These are phyloP conservation scores for Yamadazyma kitorensis DNA, from an alignment of 805 yeast species.

Conservation along the genomic window DNA sequence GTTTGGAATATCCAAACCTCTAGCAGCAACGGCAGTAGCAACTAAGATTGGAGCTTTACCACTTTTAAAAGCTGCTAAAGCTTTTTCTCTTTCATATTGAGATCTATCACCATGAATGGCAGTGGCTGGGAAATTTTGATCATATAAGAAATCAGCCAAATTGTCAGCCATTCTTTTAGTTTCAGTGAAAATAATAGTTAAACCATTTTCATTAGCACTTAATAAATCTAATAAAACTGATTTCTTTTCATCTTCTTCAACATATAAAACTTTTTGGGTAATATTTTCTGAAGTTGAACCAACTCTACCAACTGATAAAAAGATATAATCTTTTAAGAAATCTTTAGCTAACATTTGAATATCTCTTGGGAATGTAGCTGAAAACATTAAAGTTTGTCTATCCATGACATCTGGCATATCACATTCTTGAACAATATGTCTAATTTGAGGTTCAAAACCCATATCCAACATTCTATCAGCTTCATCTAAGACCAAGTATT, in stretches of 20 bases:
- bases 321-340: slow-evolving; percentile 92
- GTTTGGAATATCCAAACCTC: slow-evolving; percentile 99
- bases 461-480: slow-evolving; percentile 99
- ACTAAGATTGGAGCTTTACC: slow-evolving; percentile 94
- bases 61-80: slow-evolving; percentile 86
- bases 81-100: slow-evolving; percentile 96
- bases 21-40: slow-evolving; percentile 99
- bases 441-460: slow-evolving; percentile 99
- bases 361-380: slow-evolving; percentile 98
- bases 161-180: slow-evolving; percentile 98
- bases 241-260: slow-evolving; percentile 91
- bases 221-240: slow-evolving; percentile 83
- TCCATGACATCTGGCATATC: slow-evolving; percentile 92
- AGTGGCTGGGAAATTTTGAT: slow-evolving; percentile 92
- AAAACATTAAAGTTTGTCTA: slow-evolving; percentile 97
- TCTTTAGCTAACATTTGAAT: slow-evolving; percentile 97
- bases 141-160: slow-evolving; percentile 85
- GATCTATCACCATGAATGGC: slow-evolving; percentile 99
- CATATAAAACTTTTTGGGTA: slow-evolving; percentile 89
- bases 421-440: slow-evolving; percentile 96
- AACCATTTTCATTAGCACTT: slow-evolving; percentile 73
- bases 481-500: slow-evolving; percentile 94
- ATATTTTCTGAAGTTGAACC: slow-evolving; percentile 99
- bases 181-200: slow-evolving; percentile 94
- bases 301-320: slow-evolving; percentile 97